Conservation (phyloP, 495 filamentous ascomycete genomes). For the Aspergillus cavernicola region DNA sequence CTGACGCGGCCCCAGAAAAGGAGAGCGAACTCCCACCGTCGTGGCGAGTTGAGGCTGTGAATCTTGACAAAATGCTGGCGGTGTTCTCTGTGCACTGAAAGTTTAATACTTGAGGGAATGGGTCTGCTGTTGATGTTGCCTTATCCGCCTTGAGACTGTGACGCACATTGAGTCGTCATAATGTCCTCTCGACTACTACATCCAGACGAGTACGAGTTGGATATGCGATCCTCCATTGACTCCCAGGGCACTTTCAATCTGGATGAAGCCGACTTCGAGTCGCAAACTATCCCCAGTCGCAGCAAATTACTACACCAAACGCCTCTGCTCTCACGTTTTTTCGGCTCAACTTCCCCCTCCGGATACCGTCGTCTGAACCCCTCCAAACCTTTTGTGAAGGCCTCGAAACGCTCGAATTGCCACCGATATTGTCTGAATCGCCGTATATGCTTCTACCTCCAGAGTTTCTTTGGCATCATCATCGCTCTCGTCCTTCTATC, state of each 20-base stretch:
- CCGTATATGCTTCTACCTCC: constrained; percentile 61
- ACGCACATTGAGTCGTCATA: constrained; percentile 11
- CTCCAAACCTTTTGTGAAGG: constrained; percentile 25
- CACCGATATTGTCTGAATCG: constrained; percentile 47
- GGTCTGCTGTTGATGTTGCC: neutral
- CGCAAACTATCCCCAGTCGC: constrained; percentile 32
- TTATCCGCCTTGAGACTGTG: constrained; percentile 3
- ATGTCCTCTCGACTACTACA: constrained; percentile 44
- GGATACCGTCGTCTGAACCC: constrained; percentile 36
- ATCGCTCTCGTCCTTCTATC: constrained; percentile 52
- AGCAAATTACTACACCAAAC: constrained; percentile 22
- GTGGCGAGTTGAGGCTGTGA: neutral
- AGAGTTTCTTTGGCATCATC: constrained; percentile 63
- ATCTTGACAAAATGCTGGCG: neutral
- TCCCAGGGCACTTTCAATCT: constrained; percentile 47
- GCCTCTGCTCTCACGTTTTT: constrained; percentile 28
- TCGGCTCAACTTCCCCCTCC: constrained; percentile 23
- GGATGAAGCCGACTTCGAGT: constrained; percentile 48
- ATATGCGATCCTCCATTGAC: constrained; percentile 41
- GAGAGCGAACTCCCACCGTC: neutral
- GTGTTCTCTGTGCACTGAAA: neutral
- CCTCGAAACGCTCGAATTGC: constrained; percentile 25
- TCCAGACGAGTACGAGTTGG: constrained; percentile 47
- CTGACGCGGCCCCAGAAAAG: constrained; percentile 6
- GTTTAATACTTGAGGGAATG: constrained; percentile 11